Base-by-base conservation (phyloP, 2,329 filamentous ascomycete species). In the Phaeosphaeria sp. region DNA sequence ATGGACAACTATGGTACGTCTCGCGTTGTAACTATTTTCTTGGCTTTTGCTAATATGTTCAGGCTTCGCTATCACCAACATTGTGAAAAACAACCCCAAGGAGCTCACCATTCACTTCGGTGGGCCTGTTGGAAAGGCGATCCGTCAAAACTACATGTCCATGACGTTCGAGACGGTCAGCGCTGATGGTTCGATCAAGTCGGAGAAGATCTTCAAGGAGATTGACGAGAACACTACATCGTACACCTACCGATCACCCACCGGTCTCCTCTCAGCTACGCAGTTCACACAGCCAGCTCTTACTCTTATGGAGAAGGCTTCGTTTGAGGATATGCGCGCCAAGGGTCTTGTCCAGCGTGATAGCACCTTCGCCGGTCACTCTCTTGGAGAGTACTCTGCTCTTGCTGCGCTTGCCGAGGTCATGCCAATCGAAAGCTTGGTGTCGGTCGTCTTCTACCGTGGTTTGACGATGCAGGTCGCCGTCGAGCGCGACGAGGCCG, bases 91-190 rank as follows among this genome's bases (percentile, higher is more conserved):
- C 84, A 99, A 99, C 81, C 95, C 95, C 64, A 97, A 97, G 84
- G 95, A 98, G 81, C 89, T 99, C 54, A 99, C 96, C 5, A 92
- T 99, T 65, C 91, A 99, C 83, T 99, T 99, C 74, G 95, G 96
- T 82, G 95, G 95, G 49, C 93, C 95, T 61, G 91, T 92, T 57
- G 95, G 95, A 75, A 99, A 98, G 82, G 93, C 92, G 51, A 99
- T 99, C 69, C 92, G 95, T 63, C 91, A 97, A 75, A 99, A 99
- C 81, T 99, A 99, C 84, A 98, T 98, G 91, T 89, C 94, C 59
- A 99, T 99, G 95, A 98, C 94, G 48, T 99, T 98, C 79, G 95
- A 99, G 83, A 96, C 94, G n/a, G 93, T 99, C 52, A 91, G 90
- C 57, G 83, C 91, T 1, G 95, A 99, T 77, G 95, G 95, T 24